phyloP scores from a whole-genome alignment of 2,329 filamentous ascomycete species.

The Fusarium pseudocircinatum region DNA sequence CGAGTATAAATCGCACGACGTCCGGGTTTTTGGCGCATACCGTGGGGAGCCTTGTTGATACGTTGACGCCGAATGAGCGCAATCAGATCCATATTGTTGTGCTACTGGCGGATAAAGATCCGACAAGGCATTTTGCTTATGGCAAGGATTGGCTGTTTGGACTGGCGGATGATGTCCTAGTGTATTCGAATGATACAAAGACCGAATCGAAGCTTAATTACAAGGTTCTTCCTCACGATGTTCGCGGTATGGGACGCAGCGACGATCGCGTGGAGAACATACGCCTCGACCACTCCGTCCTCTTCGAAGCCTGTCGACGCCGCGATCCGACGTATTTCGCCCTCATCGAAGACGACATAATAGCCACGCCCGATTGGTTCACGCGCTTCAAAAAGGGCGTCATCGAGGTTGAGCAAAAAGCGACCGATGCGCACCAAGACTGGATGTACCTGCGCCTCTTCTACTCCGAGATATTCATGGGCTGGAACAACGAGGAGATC shows the following conservation, averaged over 20 bases:
- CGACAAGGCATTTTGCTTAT: constrained; percentile 46
- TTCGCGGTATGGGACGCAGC: constrained; percentile 39
- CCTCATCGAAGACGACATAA: constrained; percentile 51
- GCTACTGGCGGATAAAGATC: constrained; percentile 48
- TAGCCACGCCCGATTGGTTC: constrained; percentile 50
- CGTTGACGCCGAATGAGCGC: constrained; percentile 45
- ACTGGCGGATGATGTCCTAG: constrained; percentile 48
- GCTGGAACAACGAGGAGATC: constrained; percentile 52
- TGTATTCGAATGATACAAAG: constrained; percentile 37
- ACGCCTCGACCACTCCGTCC: constrained; percentile 47
- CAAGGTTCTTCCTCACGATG: constrained; percentile 32
- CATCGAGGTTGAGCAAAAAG: constrained; percentile 40
- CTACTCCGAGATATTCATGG: constrained; percentile 51
- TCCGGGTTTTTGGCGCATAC: constrained; percentile 44
- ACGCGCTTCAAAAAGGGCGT: constrained; percentile 43
- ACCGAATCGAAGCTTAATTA: constrained; percentile 17
- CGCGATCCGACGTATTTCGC: constrained; percentile 48
- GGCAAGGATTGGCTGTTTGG: constrained; percentile 45
- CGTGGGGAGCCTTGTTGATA: constrained; percentile 47
- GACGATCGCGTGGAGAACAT: constrained; percentile 47
- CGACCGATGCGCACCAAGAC: constrained; percentile 28
- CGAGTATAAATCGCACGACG: constrained; percentile 47
- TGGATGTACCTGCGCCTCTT: constrained; percentile 53
- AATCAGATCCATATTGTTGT: constrained; percentile 47
- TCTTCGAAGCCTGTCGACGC: constrained; percentile 46